Evolutionary conservation across 2,329 filamentous ascomycete species (phyloP).

Genomic region (Alternaria sp.): DNA sequence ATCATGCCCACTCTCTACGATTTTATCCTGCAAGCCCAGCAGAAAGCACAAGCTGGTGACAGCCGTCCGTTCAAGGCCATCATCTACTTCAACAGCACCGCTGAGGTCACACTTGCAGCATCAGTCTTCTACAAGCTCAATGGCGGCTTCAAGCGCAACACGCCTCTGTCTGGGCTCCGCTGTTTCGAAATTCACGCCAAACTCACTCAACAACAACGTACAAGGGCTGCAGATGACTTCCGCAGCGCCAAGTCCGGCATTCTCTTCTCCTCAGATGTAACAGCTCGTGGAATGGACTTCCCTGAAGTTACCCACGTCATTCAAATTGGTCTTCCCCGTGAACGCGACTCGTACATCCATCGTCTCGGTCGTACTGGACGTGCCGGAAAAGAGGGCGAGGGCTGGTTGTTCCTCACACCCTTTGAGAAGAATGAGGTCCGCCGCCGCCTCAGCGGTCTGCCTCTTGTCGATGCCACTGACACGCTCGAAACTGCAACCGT

Average conservation of each 20-base stretch:
- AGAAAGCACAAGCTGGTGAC: constrained; percentile 55
- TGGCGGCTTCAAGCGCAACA: constrained; percentile 46
- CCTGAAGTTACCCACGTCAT: constrained; percentile 63
- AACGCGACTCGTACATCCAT: constrained; percentile 61
- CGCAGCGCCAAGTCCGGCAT: constrained; percentile 66
- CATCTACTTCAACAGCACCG: constrained; percentile 84
- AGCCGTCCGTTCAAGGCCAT: constrained; percentile 89
- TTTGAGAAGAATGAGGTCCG: constrained; percentile 62
- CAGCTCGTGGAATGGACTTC: constrained; percentile 63
- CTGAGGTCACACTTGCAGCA: constrained; percentile 71
- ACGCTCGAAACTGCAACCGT: constrained; percentile 61
- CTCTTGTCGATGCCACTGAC: constrained; percentile 63
- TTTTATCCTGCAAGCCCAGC: constrained; percentile 69
- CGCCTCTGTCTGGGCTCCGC: constrained; percentile 47
- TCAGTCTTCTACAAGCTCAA: constrained; percentile 65
- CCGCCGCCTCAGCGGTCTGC: constrained; percentile 65
- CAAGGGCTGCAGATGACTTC: constrained; percentile 75
- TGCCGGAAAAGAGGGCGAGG: constrained; percentile 75
- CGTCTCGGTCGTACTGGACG: constrained; percentile 65
- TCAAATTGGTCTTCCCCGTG: constrained; percentile 58
- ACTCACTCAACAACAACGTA: constrained; percentile 74
- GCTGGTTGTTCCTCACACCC: constrained; percentile 70
- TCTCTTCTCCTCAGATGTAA: constrained; percentile 61
- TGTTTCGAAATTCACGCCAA: constrained; percentile 78
- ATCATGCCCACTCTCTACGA: constrained; percentile 79